Conservation (phyloP, 768 basidiomycete genomes). For the Boletus insuetus region DNA sequence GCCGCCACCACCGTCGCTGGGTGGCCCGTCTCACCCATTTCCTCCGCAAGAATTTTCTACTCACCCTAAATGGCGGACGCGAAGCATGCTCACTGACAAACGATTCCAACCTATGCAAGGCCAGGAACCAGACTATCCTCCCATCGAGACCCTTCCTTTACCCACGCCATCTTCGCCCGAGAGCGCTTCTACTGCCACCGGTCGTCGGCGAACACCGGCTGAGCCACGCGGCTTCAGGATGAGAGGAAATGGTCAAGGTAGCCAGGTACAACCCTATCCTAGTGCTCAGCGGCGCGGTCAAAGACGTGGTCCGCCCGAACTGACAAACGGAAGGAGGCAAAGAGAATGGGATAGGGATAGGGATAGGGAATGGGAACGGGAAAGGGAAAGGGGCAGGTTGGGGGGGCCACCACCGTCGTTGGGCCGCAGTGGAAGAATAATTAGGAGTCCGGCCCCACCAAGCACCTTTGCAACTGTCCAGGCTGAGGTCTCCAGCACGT, state of each 20-base stretch:
- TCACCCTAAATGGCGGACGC: constrained; percentile 20
- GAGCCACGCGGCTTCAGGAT: constrained; percentile 6
- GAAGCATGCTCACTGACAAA: not conserved
- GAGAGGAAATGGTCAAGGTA: not conserved
- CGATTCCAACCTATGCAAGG: not conserved
- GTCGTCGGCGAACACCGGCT: constrained; percentile 7
- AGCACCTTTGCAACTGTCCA: not conserved
- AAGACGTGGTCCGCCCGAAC: not conserved
- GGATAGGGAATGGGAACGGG: not conserved
- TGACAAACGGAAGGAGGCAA: constrained; percentile 1
- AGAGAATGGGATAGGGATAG: not conserved
- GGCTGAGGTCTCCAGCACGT: not conserved
- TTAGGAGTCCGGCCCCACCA: not conserved
- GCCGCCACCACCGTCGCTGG: not conserved
- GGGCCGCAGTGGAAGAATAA: not conserved
- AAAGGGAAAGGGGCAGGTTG: too few species aligned
- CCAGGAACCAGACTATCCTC: constrained; percentile 11
- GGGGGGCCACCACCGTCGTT: too few species aligned
- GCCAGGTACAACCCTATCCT: not conserved
- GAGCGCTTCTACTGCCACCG: not conserved
- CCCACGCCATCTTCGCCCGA: constrained; percentile 9
- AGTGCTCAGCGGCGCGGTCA: not conserved
- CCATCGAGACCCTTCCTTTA: constrained; percentile 16
- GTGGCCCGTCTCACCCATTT: constrained; percentile 1
- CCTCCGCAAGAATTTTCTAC: not conserved